Conservation (phyloP, 1,139 yeast species). For the Blastobotrys indianensis region DNA sequence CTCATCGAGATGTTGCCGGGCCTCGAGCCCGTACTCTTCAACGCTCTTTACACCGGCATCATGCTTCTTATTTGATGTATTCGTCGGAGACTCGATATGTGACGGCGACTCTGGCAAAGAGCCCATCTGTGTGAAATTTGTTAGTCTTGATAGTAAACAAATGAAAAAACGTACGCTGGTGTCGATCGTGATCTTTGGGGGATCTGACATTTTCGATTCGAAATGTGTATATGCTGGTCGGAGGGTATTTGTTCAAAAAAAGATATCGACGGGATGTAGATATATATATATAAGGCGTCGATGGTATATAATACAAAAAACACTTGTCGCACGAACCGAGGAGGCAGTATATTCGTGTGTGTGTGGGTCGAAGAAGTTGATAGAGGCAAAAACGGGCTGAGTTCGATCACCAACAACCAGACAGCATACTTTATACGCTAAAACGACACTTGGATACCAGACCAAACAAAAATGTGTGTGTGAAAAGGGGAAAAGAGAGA, state of each 20-base stretch:
- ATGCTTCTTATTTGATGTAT: background rate
- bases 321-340: no score
- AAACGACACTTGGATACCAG: no score
- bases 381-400: no score
- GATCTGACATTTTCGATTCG: conserved; percentile 10
- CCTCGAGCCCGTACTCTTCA: conserved; percentile 4
- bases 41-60: background rate
- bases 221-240: no score
- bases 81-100: background rate
- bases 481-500: background rate
- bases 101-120: background rate
- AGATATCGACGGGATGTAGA: no score
- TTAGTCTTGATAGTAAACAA: background rate
- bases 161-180: conserved; percentile 17
- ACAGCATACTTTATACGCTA: no score
- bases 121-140: background rate
- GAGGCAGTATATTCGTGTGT: no score
- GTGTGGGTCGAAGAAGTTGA: no score
- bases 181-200: conserved; percentile 23
- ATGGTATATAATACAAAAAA: no score
- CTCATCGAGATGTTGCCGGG: conserved; percentile 5
- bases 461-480: background rate
- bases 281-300: no score
- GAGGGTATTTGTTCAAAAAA: no score
- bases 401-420: no score